Evolutionary conservation across 106 monocot species (phyloP).

Genomic region (Dendrobium officinale): DNA sequence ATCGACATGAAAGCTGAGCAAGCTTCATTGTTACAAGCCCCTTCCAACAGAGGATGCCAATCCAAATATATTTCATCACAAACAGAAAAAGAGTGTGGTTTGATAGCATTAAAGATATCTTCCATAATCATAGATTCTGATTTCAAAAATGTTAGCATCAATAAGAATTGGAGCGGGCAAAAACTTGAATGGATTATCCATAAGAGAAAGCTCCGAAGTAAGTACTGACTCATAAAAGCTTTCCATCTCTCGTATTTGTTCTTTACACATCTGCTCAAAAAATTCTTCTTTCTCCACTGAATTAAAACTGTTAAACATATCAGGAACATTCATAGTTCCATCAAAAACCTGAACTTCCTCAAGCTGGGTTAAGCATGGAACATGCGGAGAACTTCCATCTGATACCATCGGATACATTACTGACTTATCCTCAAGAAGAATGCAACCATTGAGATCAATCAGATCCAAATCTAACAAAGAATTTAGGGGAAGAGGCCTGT

Average conservation of each 20-base stretch:
- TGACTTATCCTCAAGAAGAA: constrained; percentile 38
- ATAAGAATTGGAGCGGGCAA: constrained; percentile 61
- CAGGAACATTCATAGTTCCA: constrained; percentile 19
- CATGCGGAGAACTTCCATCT: constrained; percentile 32
- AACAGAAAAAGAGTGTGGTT: constrained; percentile 52
- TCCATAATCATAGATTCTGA: constrained; percentile 18
- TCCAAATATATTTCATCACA: constrained; percentile 85
- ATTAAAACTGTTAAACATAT: constrained; percentile 29
- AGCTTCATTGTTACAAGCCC: constrained; percentile 51
- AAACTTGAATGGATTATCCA: constrained; percentile 73
- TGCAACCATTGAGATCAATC: constrained; percentile 35
- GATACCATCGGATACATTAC: constrained; percentile 31
- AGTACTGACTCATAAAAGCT: constrained; percentile 57
- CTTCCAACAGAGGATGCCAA: constrained; percentile 83
- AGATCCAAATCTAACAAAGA: constrained; percentile 59
- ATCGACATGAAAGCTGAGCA: constrained; percentile 41
- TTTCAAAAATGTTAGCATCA: constrained; percentile 35
- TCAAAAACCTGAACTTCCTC: constrained; percentile 75
- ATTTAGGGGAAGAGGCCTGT: constrained; percentile 24
- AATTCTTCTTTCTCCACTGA: constrained; percentile 19
- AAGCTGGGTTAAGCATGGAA: constrained; percentile 47
- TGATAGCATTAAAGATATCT: constrained; percentile 34
- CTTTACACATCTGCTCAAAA: constrained; percentile 36
- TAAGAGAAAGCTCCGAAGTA: constrained; percentile 66
- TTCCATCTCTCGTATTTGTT: constrained; percentile 23